Base-by-base conservation (phyloP, 139 green algal species). In the Chlamydomonas schloesseri region DNA sequence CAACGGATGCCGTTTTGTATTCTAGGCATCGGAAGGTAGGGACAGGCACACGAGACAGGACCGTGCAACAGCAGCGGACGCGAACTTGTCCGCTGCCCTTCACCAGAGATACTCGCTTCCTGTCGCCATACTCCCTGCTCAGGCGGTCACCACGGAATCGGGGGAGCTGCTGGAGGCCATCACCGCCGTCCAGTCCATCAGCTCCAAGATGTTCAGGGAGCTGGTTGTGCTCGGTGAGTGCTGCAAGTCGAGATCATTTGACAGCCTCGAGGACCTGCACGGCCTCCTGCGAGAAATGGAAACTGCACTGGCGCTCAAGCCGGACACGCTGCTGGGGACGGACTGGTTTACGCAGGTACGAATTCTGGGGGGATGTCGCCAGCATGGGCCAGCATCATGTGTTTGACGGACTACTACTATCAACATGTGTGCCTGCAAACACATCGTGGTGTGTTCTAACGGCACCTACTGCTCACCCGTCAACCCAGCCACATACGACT, bases 171-270 rank as follows among this genome's bases (percentile, higher is more conserved):
- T 81, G 73, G 23, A 69, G 4, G 11, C 53, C 31, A 33, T 81
- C 21, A 34, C 26, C 31, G 31, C 73, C 73, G 21, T 69, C 55
- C 55, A 6, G 20, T 70, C 31, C 3, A 31, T 69, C 55, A 69
- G 55, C 55, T 70, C 73, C 33, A 53, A 24, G 18, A 31, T 81
- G 73, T 50, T 70, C 73, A 53, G 73, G 73, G 73, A 81, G 73
- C 73, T 81, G 73, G 55, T 70, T 31, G 55, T 70, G 73, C 55
- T 81, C 20, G 73, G 53, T 55, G 73, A 81, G 53, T 55, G 73
- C 73, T 81, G 73, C 73, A 81, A 70, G 73, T 18, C 69, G 3
- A 23, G 60, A 24, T 6, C 42, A 33, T 55, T 70, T 33, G 55
- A 34, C 55, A 81, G 55, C 55, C 55, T 70, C 73, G 24, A 34